Base-by-base conservation (phyloP, 257 asterid genomes). In the Lycium barbarum region DNA sequence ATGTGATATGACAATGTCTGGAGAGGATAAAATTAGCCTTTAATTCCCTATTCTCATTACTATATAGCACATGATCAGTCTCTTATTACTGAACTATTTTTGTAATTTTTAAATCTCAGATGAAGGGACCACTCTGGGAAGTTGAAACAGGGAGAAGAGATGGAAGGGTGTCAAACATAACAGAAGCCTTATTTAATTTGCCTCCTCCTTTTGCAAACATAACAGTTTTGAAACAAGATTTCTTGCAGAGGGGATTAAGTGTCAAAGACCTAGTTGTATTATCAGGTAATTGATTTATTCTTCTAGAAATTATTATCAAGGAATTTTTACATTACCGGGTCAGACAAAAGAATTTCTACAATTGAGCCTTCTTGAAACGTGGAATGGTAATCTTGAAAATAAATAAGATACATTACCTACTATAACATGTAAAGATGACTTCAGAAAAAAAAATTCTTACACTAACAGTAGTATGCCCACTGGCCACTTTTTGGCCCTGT, bases 101-200 rank as follows among this genome's bases (percentile, higher is more conserved):
- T 8, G 43, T 61, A 22, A 53, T 51, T 45, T 26, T 1, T 33
- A 36, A 33, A 3, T 35, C 51, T 83, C 89, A 89, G 93, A 20
- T 89, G 2, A 43, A 72, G n/a, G 93, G 92, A 7, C 91, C 90
- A 5, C 82, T 36, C 1, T 91, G 93, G 93, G 89, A 85, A 36
- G 93, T 89, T 3, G 91, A 88, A 86, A 85, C 89, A 0, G 93
- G 93, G 36, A 66, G 93, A 87, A 88, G 87, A 79, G 93, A 91
- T 83, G 92, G 92, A 84, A 89, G 59, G 4, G 87, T 87, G 38
- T 91, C 93, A 35, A 84, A 45, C 51, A 14, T 73, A 66, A 38
- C 11, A 0, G 91, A 91, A 22, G 91, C 90, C 47, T 83, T 85
- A 51, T 49, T 14, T 13, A 79, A 80, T n/a, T 73, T 89, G 61